These are phyloP conservation scores for Pseudogymnoascus sp. DNA, from an alignment of 2,329 filamentous ascomycete genomes.

Conservation along the genomic window DNA sequence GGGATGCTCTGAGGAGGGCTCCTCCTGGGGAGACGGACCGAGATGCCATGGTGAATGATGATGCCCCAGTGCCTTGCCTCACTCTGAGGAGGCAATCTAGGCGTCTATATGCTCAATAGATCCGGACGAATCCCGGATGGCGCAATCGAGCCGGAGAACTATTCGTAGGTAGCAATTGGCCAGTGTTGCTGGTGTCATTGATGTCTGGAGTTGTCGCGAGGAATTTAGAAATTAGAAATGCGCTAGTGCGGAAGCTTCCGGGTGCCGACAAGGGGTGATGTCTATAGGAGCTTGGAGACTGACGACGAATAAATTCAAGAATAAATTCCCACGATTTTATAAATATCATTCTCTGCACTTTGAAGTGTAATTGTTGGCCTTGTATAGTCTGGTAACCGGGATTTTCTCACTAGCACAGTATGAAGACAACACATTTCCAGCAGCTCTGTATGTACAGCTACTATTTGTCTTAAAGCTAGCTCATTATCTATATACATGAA, in stretches of 20 bases:
- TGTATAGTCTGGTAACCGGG: not conserved
- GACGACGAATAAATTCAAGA: not conserved
- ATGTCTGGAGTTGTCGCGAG: slow-evolving; percentile 8
- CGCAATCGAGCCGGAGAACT: not conserved
- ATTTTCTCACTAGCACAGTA: not conserved
- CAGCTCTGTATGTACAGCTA: not conserved
- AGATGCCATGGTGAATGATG: slow-evolving; percentile 23
- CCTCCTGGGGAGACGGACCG: slow-evolving; percentile 51
- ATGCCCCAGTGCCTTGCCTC: not conserved
- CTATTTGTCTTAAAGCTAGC: not conserved
- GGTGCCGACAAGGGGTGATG: not conserved
- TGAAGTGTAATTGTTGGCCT: not conserved
- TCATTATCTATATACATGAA: not conserved
- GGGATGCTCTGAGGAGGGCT: slow-evolving; percentile 73
- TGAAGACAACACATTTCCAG: not conserved
- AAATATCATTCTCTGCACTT: not conserved
- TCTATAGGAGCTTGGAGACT: not conserved
- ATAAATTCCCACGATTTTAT: not conserved
- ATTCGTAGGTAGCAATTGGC: slow-evolving; percentile 6
- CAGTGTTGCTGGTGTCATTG: not conserved
- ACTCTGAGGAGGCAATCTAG: slow-evolving; percentile 1
- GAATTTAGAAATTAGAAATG: slow-evolving; percentile 6
- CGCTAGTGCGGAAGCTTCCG: slow-evolving; percentile 11
- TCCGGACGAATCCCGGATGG: not conserved
- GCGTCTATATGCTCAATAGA: not conserved